Evolutionary conservation across 805 yeast species (phyloP), one percentile per base, ranked within the genome.

Genomic region (Saccharomycopsis schoenii): DNA sequence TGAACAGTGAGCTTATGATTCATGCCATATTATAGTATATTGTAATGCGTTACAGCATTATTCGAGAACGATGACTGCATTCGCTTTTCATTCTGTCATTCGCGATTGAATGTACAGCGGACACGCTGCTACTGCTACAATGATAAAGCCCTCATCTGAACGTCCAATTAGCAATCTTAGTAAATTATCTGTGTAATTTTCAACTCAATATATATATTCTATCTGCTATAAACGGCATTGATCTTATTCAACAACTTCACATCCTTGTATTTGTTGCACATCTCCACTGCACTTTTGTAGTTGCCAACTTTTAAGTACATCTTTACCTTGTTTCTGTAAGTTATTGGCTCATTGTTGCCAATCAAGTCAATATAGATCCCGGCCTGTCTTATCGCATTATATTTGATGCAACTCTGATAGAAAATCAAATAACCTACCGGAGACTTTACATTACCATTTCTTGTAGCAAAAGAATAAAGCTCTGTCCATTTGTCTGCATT

Each of bases 371-470:
- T 79, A 66, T 85, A 89, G 19, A 73, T 68, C 0, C 84, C 77
- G 1, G 93, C 89, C 57, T 84, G 84, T 24, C 81, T 74, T 43
- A 76, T 72, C 39, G 85, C 85, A 0, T 84, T 88, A 3, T 79
- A 75, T 60, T 76, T 76, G 50, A 80, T 67, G 43, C 85, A 78
- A 43, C 81, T 80, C 15, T 78, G 74, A 60, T 77, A 87, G 65
- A 90, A 84, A 0, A 86, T 84, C 62, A 77, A 78, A 62, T 85
- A 85, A 0, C 93, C 91, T 51, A 90, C 87, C 0, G 89, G 87
- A 0, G 94, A 82, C 63, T 82, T 85, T 15, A 47, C 52, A 12
- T n/a, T 47, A 9, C 52, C 52, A 55, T 74, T 76, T 10, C 71
- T 68, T 2, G 73, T 75, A 0, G 84, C 80, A 67, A 83, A 79